phyloP scores from a whole-genome alignment of 805 yeast species.

The Tetrapisispora fleetii region DNA sequence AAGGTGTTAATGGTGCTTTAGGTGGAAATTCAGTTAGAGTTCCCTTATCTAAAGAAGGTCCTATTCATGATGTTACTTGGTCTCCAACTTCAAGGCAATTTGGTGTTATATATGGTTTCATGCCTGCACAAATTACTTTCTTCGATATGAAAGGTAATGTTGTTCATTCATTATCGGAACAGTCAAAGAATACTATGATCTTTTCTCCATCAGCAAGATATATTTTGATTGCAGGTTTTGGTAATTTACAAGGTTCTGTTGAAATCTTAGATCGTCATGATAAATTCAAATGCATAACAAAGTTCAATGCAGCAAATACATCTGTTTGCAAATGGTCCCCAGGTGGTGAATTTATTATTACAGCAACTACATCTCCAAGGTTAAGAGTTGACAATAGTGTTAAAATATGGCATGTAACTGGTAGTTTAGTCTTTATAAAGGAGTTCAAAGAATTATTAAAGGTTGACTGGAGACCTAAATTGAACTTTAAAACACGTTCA shows the following conservation, averaged over 20 bases:
- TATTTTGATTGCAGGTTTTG: constrained; percentile 92
- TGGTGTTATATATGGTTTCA: constrained; percentile 93
- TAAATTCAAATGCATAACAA: constrained; percentile 66
- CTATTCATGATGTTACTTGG: constrained; percentile 97
- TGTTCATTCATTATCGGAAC: constrained; percentile 72
- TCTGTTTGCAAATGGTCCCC: constrained; percentile 98
- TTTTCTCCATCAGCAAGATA: constrained; percentile 93
- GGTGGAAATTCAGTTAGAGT: constrained; percentile 88
- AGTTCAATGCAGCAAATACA: constrained; percentile 87
- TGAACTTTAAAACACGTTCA: not conserved
- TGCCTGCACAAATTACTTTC: constrained; percentile 94
- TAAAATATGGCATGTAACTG: constrained; percentile 87
- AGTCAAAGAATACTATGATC: constrained; percentile 79
- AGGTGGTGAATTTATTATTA: constrained; percentile 83
- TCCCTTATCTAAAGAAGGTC: constrained; percentile 71
- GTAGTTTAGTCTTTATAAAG: constrained; percentile 65
- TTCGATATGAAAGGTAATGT: constrained; percentile 90
- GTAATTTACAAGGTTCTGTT: constrained; percentile 93
- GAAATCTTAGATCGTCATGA: constrained; percentile 89
- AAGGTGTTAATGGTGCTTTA: constrained; percentile 57
- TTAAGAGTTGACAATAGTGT: constrained; percentile 93
- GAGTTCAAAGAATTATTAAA: constrained; percentile 75
- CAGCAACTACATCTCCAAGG: constrained; percentile 96
- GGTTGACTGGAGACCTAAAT: constrained; percentile 71
- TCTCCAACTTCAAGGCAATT: constrained; percentile 92